Conservation (phyloP, 139 green algal species). For the Nannochloris sp. region DNA sequence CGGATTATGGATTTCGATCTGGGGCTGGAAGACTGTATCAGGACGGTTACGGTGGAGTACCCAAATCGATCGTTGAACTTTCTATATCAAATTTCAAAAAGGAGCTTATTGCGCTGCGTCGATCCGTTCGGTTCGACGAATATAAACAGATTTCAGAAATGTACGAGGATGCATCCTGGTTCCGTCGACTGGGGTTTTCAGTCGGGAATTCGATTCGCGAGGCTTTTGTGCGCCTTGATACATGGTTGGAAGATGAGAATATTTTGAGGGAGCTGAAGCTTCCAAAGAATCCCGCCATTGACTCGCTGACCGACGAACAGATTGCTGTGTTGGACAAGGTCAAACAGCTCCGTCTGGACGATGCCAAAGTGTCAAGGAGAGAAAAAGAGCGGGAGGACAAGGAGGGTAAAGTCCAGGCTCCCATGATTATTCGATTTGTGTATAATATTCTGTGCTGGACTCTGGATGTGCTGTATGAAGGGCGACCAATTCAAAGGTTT, state of each 20-base stretch:
- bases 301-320: slow-evolving; percentile 13
- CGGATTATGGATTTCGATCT: slow-evolving; percentile 79
- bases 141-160: slow-evolving; percentile 34
- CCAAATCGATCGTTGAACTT: slow-evolving; percentile 47
- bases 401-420: neutral
- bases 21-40: slow-evolving; percentile 71
- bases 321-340: slow-evolving; percentile 33
- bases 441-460: slow-evolving; percentile 62
- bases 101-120: slow-evolving; percentile 51
- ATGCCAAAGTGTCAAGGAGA: slow-evolving; percentile 60
- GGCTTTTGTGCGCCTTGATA: slow-evolving; percentile 19
- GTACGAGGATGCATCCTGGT: neutral
- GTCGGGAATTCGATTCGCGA: neutral
- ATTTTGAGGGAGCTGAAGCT: slow-evolving; percentile 36
- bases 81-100: slow-evolving; percentile 60
- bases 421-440: slow-evolving; percentile 36
- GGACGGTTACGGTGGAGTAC: slow-evolving; percentile 68
- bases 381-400: slow-evolving; percentile 48
- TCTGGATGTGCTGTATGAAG: slow-evolving; percentile 63
- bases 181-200: neutral
- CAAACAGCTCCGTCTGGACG: slow-evolving; percentile 54
- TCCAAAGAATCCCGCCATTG: slow-evolving; percentile 5
- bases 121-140: slow-evolving; percentile 56
- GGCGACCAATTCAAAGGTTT: slow-evolving; percentile 69
- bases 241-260: slow-evolving; percentile 31